Base-by-base conservation (phyloP, 495 filamentous ascomycete species). In the Parathielavia hyrcaniae region DNA sequence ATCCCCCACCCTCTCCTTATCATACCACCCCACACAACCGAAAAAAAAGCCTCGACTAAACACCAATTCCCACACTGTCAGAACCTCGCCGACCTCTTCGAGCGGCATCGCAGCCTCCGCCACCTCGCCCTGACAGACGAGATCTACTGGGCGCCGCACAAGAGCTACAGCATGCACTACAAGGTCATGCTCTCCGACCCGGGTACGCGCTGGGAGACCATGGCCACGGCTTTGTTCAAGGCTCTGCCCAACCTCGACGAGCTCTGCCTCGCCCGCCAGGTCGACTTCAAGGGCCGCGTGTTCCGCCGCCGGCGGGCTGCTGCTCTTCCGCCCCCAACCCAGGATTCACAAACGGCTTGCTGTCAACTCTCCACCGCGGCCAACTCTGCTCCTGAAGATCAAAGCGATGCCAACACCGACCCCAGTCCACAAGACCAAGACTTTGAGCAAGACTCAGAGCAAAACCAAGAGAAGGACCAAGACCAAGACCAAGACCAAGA, bases 161-260 rank as follows among this genome's bases (percentile, higher is more conserved):
- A 6, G n/a, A 5, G 12, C 34, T 39, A 51, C 34, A 9, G 17
- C 19, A 5, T 38, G 2, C 17, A 9, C 5, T 14, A 30, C 47
- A 30, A 32, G 30, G 2, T 49, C 3, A 1, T 1, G 17, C 17
- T 11, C 8, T 10, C 6, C 19, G 19, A 44, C 41, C 41, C 41
- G 19, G 0, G 17, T 16, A 7, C 0, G 13, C 47, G 47, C 30
- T 71, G 56, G 52, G 39, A 67, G 23, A 69, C 65, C 65, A 61
- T 63, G 23, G 50, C 50, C 17, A 9, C 36, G 16, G 7, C 35
- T 8, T 4, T 53, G 35, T 53, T 53, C 50, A 12, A 35, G 6
- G n/a, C 38, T n/a, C 11, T 40, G 3, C 50, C 50, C 17, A 23
- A 41, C 13, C 36, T 53, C 0, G 19, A 12, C 17, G 34, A 39